Percentiles rank a stretch among this genome's conserved stretches.
Conservation (phyloP, 1,284 basidiomycete genomes). For the Tylopilus orsonianus region DNA sequence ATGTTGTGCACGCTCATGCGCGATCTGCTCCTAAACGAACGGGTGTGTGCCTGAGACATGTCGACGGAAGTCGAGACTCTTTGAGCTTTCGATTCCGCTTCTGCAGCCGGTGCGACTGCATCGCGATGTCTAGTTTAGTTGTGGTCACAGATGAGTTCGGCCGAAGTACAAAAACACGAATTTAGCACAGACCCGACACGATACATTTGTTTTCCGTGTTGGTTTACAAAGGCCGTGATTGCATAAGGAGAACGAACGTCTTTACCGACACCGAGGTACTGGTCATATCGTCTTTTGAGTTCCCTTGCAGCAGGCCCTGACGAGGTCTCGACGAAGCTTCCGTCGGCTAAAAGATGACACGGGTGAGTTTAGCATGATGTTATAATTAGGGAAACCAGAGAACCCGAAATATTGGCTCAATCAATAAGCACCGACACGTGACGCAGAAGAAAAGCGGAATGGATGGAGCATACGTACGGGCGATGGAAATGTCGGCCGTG, state of each 20-base stretch:
- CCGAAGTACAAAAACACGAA: not conserved
- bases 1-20: slow-evolving; percentile 70
- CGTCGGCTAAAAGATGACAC: slow-evolving; percentile 50
- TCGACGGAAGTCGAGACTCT: slow-evolving; percentile 34
- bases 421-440: slow-evolving; percentile 9
- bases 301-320: slow-evolving; percentile 70
- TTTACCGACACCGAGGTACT: slow-evolving; percentile 60
- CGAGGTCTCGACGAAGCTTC: slow-evolving; percentile 74
- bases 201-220: slow-evolving; percentile 72
- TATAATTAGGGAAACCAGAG: not conserved
- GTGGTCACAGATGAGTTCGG: slow-evolving; percentile 5
- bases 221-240: slow-evolving; percentile 75
- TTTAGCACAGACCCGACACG: slow-evolving; percentile 61
- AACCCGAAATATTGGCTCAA: not conserved
- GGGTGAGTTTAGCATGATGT: slow-evolving; percentile 1
- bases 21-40: slow-evolving; percentile 41
- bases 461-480: slow-evolving; percentile 47
- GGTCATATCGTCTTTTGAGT: slow-evolving; percentile 72
- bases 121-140: slow-evolving; percentile 48
- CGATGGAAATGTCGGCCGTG: slow-evolving; percentile 58
- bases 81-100: slow-evolving; percentile 35
- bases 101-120: slow-evolving; percentile 49
- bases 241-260: slow-evolving; percentile 72
- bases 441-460: slow-evolving; percentile 4
- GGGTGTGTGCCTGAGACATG: slow-evolving; percentile 19